Percentiles rank a stretch among this genome's conserved stretches.
phyloP scores from a whole-genome alignment of 192 early-diverging fungal species.

The Mortierella alpina region DNA sequence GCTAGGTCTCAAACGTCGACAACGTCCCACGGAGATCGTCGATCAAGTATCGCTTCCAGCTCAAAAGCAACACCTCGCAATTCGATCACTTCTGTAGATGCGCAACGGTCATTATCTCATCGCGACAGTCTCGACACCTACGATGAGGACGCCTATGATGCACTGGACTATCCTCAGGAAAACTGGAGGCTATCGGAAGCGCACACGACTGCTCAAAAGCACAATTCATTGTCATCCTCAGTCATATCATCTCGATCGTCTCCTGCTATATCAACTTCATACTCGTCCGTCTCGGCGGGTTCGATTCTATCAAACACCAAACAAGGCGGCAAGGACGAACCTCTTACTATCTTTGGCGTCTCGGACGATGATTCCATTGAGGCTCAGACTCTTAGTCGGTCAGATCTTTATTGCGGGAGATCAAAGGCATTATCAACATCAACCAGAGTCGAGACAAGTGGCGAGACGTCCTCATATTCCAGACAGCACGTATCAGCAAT shows the following conservation, averaged over 20 bases:
- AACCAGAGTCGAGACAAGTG: neutral
- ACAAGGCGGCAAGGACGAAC: slow-evolving; percentile 3
- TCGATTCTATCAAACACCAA: neutral
- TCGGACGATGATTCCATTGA: slow-evolving; percentile 6
- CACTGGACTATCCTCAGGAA: neutral
- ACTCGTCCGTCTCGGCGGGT: neutral
- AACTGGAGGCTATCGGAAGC: neutral
- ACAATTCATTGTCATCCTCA: no score
- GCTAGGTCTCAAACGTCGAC: no score
- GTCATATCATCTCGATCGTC: no score
- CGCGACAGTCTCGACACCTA: neutral
- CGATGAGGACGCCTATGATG: slow-evolving; percentile 4
- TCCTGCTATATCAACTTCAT: neutral
- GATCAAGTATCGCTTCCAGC: no score
- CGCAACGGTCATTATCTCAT: no score
- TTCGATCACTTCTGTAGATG: no score
- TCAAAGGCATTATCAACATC: neutral
- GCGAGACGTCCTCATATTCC: no score
- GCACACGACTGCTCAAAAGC: neutral
- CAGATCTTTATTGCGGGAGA: neutral
- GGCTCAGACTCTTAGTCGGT: neutral
- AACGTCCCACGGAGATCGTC: no score
- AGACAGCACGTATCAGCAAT: no score
- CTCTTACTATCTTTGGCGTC: slow-evolving; percentile 7
- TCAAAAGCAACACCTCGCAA: no score